These are phyloP conservation scores for Aurifilum marmelostoma DNA, from an alignment of 2,329 filamentous ascomycete genomes.

Conservation along the genomic window DNA sequence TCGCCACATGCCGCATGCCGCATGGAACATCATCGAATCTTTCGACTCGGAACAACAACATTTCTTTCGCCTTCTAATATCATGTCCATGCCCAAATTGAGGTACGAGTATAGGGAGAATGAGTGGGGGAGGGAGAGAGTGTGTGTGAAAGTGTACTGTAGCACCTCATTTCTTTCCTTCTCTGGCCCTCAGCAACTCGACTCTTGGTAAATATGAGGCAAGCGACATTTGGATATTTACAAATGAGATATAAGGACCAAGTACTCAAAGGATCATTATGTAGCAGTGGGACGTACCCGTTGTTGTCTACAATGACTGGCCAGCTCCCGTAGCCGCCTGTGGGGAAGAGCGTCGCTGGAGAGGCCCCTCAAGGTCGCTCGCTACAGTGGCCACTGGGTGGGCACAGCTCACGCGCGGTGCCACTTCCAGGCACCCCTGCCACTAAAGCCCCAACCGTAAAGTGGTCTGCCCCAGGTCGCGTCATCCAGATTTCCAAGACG, in stretches of 20 bases:
- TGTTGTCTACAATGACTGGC: background rate
- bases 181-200: background rate
- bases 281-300: background rate
- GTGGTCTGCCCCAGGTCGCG: constrained; percentile 28
- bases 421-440: constrained; percentile 3
- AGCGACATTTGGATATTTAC: background rate
- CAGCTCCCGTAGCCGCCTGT: background rate
- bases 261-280: background rate
- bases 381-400: background rate
- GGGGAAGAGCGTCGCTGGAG: background rate
- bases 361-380: background rate
- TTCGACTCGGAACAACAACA: background rate
- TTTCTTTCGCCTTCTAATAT: background rate
- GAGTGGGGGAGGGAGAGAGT: too few relatives aligned
- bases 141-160: background rate
- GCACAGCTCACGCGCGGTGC: background rate
- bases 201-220: too few relatives aligned
- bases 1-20: constrained; percentile 10
- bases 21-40: constrained; percentile 8
- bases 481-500: constrained; percentile 22
- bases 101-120: too few relatives aligned
- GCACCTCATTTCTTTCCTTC: too few relatives aligned
- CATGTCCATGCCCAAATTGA: background rate
- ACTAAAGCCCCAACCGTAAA: constrained; percentile 20
- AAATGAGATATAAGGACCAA: background rate